Evolutionary conservation across 768 basidiomycete species (phyloP), one percentile per base, ranked within the genome.

Genomic region (Collybiopsis luxurians): DNA sequence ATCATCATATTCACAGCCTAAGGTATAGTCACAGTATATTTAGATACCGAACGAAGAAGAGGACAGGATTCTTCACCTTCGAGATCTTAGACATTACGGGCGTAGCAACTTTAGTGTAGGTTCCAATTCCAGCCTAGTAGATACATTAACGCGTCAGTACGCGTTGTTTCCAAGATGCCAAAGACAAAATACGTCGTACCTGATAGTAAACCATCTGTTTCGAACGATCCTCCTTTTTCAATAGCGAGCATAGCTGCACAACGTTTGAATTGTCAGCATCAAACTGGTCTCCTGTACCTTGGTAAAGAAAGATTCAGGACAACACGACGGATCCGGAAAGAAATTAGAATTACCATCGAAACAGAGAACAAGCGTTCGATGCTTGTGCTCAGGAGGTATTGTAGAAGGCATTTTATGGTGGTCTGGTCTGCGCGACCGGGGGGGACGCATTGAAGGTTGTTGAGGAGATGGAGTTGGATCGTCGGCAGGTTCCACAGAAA

Each of bases 141-240:
- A 21, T 1, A 36, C 21, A n/a, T 49, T 28, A 19, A 28, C 12
- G 48, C 51, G 4, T 6, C 23, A 23, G 15, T 53, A 44, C 15
- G 43, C 23, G 26, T 2, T 12, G 15, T 10, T 36, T 19, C 13
- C 23, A 4, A 21, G 15, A 38, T 15, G 23, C 4, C 21, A 12
- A 23, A 28, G 28, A 50, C 19, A n/a, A 17, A 45, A n/a, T n/a
- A n/a, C n/a, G n/a, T n/a, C 15, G 43, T 45, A 75, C 81, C 71
- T 83, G 83, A 60, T 84, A 84, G 63, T 84, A 84, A 0, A 81
- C 77, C 75, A 82, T 73, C 69, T 85, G 83, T 64, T 82, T 73
- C 30, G 66, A 66, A 38, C 69, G 65, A 53, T 84, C 79, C 61
- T 80, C 73, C 65, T 82, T 84, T 71, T 79, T 79, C 58, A 84